These are phyloP conservation scores for Wallacemonas sp. DNA, from an alignment of 208 protist genomes.

Conservation along the genomic window DNA sequence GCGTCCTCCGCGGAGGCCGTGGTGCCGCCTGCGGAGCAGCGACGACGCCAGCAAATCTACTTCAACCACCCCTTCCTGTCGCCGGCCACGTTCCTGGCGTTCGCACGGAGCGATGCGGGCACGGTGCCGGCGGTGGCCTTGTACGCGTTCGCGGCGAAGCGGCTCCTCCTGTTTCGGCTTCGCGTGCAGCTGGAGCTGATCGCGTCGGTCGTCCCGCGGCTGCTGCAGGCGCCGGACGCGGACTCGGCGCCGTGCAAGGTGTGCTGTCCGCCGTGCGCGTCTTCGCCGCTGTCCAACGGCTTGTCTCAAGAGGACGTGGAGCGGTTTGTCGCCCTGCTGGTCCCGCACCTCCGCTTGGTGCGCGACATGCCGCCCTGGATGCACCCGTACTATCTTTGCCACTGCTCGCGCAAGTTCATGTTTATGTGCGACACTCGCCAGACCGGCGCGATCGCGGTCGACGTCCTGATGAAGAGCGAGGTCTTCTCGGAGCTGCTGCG, in stretches of 20 bases:
- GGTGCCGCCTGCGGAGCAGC: slow-evolving; percentile 32
- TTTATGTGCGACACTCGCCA: slow-evolving; percentile 91
- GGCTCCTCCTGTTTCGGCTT: slow-evolving; percentile 78
- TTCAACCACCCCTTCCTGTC: slow-evolving; percentile 90
- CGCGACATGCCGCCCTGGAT: slow-evolving; percentile 87
- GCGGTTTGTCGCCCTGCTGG: slow-evolving; percentile 63
- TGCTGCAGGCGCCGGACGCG: slow-evolving; percentile 24
- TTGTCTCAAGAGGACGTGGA: slow-evolving; percentile 87
- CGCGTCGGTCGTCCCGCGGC: slow-evolving; percentile 45
- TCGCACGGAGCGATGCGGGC: slow-evolving; percentile 50
- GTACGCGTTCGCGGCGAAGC: slow-evolving; percentile 87
- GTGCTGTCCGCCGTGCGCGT: slow-evolving; percentile 60
- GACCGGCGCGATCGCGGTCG: slow-evolving; percentile 77
- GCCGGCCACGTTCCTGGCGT: slow-evolving; percentile 80
- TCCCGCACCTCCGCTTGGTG: slow-evolving; percentile 82
- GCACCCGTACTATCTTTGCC: slow-evolving; percentile 89
- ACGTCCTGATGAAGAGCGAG: slow-evolving; percentile 82
- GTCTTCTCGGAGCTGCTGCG: slow-evolving; percentile 90
- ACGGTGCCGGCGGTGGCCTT: slow-evolving; percentile 74
- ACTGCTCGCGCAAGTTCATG: slow-evolving; percentile 92
- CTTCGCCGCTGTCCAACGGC: slow-evolving; percentile 79
- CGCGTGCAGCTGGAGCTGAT: slow-evolving; percentile 78
- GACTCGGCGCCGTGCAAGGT: slow-evolving; percentile 18
- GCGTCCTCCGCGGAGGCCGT: slow-evolving; percentile 41
- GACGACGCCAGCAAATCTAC: slow-evolving; percentile 46